phyloP scores from a whole-genome alignment of 23 red algal species.

The Porphyridium purpureum region DNA sequence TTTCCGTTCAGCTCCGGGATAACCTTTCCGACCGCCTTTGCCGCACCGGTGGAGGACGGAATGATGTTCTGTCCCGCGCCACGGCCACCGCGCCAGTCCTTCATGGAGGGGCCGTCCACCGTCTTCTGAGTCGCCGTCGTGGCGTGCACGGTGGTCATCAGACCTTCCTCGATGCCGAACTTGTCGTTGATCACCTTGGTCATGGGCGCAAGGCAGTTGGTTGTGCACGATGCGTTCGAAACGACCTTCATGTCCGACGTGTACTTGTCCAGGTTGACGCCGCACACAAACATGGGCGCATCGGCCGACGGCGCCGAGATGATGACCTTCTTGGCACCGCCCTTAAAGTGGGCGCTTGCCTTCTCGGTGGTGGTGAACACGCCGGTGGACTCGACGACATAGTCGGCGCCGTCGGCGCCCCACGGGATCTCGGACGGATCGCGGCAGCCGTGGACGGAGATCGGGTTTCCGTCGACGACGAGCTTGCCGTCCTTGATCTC shows the following conservation, averaged over 20 bases:
- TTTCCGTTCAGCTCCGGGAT: conserved; percentile 98
- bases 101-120: conserved; percentile 81
- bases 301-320: conserved; percentile 98
- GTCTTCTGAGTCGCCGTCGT: conserved; percentile 99
- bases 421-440: conserved; percentile 95
- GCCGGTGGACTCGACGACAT: conserved; percentile 95
- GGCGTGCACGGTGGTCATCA: conserved; percentile 99
- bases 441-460: conserved; percentile 51
- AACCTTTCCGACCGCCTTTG: conserved; percentile 99
- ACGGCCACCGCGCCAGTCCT: conserved; percentile 98
- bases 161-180: conserved; percentile 83
- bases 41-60: conserved; percentile 87
- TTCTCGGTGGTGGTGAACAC: conserved; percentile 98
- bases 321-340: conserved; percentile 97
- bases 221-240: conserved; percentile 98
- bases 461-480: conserved; percentile 65
- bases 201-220: conserved; percentile 94
- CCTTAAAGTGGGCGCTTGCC: conserved; percentile 69
- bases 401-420: conserved; percentile 71
- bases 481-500: conserved; percentile 63
- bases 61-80: conserved; percentile 85
- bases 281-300: conserved; percentile 99
- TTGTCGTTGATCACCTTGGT: conserved; percentile 95
- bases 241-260: conserved; percentile 79
- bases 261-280: conserved; percentile 95